phyloP scores from a whole-genome alignment of 176 grass and related monocot genomes.

The Carex parvula region DNA sequence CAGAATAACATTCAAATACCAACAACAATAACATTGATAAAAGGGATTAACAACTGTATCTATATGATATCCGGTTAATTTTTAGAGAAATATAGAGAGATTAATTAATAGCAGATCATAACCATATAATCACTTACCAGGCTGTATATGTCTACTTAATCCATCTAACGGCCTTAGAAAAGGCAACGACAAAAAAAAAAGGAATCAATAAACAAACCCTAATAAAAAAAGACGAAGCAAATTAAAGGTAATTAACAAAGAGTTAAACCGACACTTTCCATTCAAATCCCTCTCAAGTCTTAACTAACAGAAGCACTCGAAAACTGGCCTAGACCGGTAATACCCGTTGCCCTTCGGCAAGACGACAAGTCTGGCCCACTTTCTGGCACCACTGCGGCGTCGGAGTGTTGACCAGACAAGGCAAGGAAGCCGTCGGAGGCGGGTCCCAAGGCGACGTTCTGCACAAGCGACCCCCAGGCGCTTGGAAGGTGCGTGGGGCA shows the following conservation, averaged over 20 bases:
- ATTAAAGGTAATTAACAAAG: constrained; percentile 11
- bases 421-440: constrained; percentile 44
- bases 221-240: not conserved
- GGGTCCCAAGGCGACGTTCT: constrained; percentile 56
- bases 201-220: constrained; percentile 20
- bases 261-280: not conserved
- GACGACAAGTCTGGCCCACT: not conserved
- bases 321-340: not conserved
- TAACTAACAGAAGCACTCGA: constrained; percentile 19
- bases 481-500: constrained; percentile 17
- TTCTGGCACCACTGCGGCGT: not conserved
- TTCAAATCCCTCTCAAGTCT: not conserved
- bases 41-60: not conserved
- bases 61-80: not conserved
- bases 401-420: constrained; percentile 26
- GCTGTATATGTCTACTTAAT: not conserved
- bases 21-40: not conserved
- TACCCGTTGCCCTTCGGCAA: not conserved
- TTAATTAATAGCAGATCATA: not conserved
- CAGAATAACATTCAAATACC: not conserved
- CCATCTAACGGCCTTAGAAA: constrained; percentile 17
- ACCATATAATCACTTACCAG: not conserved
- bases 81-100: not conserved
- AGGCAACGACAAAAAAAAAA: not conserved
- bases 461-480: constrained; percentile 26